Percentiles rank a stretch among this genome's conserved stretches.
These are phyloP conservation scores for Dictyostelium intermedium DNA, from an alignment of 78 protist species.

Conservation along the genomic window DNA sequence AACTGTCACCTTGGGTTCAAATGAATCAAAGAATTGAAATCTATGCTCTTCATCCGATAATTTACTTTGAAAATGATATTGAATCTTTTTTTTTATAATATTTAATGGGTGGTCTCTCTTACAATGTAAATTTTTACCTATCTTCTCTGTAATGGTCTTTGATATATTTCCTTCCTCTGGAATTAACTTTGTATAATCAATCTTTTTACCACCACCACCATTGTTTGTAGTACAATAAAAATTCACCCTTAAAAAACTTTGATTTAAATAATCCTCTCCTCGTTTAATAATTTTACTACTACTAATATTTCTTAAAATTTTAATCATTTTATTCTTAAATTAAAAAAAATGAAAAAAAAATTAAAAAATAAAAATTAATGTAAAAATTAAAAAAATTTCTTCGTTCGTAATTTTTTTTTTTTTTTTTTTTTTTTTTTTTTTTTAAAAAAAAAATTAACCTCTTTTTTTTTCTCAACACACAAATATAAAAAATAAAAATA, in stretches of 20 bases:
- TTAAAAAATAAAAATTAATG: too few relatives aligned
- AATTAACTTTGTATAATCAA: constrained; percentile 18
- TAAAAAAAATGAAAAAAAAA: too few relatives aligned
- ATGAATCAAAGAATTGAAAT: constrained; percentile 57
- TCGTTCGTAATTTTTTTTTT: background rate
- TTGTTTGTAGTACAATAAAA: background rate
- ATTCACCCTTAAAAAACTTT: background rate
- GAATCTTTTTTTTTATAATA: constrained; percentile 62
- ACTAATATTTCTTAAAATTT: background rate
- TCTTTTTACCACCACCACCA: background rate
- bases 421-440: background rate
- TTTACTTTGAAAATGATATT: constrained; percentile 47
- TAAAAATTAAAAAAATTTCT: too few relatives aligned
- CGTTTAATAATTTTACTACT: too few relatives aligned
- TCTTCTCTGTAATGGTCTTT: constrained; percentile 9
- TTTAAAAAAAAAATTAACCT: background rate
- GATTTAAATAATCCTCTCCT: background rate
- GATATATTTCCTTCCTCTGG: constrained; percentile 64
- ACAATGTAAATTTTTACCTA: constrained; percentile 48
- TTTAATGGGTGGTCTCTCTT: constrained; percentile 55
- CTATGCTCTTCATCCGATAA: background rate
- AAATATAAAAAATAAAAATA: background rate
- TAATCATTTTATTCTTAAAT: background rate
- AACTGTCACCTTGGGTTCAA: constrained; percentile 26
- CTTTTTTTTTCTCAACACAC: too few relatives aligned